Conservation (phyloP, 495 filamentous ascomycete genomes). For the Darksidea phi region DNA sequence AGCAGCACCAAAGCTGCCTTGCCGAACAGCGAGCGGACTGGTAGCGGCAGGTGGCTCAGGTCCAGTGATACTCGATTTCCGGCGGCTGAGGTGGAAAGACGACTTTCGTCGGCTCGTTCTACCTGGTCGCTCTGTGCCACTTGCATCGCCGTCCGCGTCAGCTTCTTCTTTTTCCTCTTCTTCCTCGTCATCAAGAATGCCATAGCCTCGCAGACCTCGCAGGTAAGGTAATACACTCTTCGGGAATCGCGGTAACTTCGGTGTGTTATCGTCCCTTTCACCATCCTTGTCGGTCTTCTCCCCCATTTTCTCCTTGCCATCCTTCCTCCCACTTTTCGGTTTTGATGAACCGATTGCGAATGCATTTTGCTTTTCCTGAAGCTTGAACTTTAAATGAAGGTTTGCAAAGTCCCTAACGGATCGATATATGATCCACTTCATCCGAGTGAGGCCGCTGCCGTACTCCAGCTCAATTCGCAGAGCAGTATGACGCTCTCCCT, state of each 20-base stretch:
- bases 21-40: conserved; percentile 46
- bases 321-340: conserved; percentile 36
- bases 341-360: conserved; percentile 36
- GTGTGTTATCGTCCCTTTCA: conserved; percentile 51
- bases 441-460: conserved; percentile 88
- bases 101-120: conserved; percentile 66
- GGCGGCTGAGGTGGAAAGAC: conserved; percentile 54
- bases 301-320: conserved; percentile 37
- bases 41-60: conserved; percentile 42
- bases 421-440: conserved; percentile 94
- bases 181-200: conserved; percentile 66
- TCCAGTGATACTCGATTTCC: conserved; percentile 58
- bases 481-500: conserved; percentile 76
- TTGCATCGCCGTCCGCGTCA: conserved; percentile 57
- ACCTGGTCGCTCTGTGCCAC: conserved; percentile 54
- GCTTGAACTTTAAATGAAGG: conserved; percentile 87
- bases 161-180: conserved; percentile 67
- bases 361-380: conserved; percentile 72
- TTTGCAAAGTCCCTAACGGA: conserved; percentile 88
- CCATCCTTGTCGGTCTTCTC: neutral
- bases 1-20: conserved; percentile 44
- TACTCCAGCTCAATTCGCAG: conserved; percentile 96
- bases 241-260: conserved; percentile 83
- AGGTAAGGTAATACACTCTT: conserved; percentile 89
- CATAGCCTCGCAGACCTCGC: conserved; percentile 67